phyloP scores from a whole-genome alignment of 139 green algal species.

The Yamagishiella unicocca region DNA sequence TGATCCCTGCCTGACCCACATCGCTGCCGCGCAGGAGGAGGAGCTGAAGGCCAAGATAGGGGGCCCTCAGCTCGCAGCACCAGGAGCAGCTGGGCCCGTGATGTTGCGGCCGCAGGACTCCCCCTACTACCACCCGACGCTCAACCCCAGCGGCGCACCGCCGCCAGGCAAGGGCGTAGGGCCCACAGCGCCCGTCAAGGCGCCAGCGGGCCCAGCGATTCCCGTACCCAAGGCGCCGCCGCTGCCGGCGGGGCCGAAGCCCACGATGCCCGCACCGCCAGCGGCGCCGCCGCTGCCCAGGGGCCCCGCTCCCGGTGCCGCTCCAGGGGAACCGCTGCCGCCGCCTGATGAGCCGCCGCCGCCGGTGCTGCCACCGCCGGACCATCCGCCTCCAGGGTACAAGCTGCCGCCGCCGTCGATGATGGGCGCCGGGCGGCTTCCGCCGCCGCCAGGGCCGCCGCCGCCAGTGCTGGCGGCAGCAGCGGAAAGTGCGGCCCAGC shows the following conservation, averaged over 20 bases:
- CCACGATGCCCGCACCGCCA: constrained; percentile 56
- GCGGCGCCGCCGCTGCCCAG: constrained; percentile 57
- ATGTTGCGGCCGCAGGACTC: constrained; percentile 65
- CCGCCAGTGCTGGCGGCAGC: constrained; percentile 41
- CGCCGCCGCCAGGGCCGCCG: constrained; percentile 34
- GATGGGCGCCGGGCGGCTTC: neutral
- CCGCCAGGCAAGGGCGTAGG: constrained; percentile 64
- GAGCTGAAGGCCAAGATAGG: constrained; percentile 6
- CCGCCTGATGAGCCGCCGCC: constrained; percentile 52
- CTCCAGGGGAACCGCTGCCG: constrained; percentile 17
- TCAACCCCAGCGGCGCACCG: constrained; percentile 77
- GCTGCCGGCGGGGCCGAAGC: constrained; percentile 71
- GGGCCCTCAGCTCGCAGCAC: constrained; percentile 15
- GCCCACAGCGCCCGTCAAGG: constrained; percentile 6
- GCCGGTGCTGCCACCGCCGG: constrained; percentile 51
- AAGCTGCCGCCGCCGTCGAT: constrained; percentile 29
- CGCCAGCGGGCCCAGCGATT: constrained; percentile 48
- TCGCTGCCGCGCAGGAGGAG: constrained; percentile 15
- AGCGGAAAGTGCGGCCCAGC: neutral
- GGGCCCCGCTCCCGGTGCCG: constrained; percentile 9
- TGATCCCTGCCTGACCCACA: neutral
- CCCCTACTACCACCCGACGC: constrained; percentile 81
- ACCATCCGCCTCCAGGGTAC: constrained; percentile 44
- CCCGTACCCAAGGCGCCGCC: constrained; percentile 77
- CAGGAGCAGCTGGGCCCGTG: constrained; percentile 41